These are phyloP conservation scores for Westerdykella aurantiaca DNA, from an alignment of 2,329 filamentous ascomycete genomes.

Conservation along the genomic window DNA sequence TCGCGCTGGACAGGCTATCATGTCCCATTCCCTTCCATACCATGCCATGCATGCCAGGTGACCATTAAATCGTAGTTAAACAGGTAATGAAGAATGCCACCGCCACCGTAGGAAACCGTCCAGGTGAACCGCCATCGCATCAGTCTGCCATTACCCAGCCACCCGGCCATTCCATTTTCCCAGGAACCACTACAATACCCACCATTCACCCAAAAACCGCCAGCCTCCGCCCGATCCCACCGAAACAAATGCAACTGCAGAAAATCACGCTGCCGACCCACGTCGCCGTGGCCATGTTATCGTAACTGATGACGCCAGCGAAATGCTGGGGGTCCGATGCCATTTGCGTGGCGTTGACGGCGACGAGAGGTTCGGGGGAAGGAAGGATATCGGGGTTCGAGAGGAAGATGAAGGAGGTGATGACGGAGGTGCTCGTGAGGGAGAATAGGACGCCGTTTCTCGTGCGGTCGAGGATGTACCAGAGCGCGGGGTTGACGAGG, in stretches of 20 bases:
- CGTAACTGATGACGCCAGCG: constrained; percentile 54
- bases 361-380: constrained; percentile 20
- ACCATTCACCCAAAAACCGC: constrained; percentile 36
- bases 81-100: too few relatives aligned
- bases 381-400: constrained; percentile 76
- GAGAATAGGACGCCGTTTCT: constrained; percentile 78
- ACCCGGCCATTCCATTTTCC: too few relatives aligned
- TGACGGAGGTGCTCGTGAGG: constrained; percentile 63
- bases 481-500: constrained; percentile 85
- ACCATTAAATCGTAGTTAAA: not conserved
- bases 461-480: constrained; percentile 93
- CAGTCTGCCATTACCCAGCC: too few relatives aligned
- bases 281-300: constrained; percentile 65
- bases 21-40: not conserved
- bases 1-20: too few relatives aligned
- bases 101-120: too few relatives aligned
- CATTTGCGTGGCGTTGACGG: constrained; percentile 20
- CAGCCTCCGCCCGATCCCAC: constrained; percentile 82
- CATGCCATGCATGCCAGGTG: not conserved
- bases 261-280: constrained; percentile 94
- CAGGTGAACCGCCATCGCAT: too few relatives aligned
- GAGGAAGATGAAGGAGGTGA: constrained; percentile 67
- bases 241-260: constrained; percentile 92
- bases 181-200: too few relatives aligned
- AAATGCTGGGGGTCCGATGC: constrained; percentile 28